Conservation (phyloP, 2,329 filamentous ascomycete genomes). For the Tolypocladium album region DNA sequence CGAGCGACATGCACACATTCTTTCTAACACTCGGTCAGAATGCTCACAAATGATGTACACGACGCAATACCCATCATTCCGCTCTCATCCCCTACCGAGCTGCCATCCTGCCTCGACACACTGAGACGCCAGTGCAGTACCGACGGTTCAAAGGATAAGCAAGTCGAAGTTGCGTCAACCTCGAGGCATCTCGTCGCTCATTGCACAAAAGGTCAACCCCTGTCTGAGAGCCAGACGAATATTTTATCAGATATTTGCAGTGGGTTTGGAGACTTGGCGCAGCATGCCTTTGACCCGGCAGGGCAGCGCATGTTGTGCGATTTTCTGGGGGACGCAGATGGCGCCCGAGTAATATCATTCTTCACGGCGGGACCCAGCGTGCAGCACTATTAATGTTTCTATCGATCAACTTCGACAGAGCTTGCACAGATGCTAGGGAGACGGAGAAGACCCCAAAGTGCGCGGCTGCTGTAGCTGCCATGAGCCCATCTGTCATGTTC, state of each 20-base stretch:
- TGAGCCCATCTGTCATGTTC: no score
- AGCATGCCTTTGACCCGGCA: conserved; percentile 7
- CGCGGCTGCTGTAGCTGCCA: neutral
- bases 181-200: conserved; percentile 7
- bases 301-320: conserved; percentile 11
- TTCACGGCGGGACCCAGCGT: conserved; percentile 11
- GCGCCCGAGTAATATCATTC: conserved; percentile 17
- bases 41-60: conserved; percentile 16
- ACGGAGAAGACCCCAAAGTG: neutral
- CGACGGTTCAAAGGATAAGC: neutral
- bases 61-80: conserved; percentile 30
- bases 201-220: conserved; percentile 16
- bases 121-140: conserved; percentile 19
- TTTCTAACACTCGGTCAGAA: conserved; percentile 12
- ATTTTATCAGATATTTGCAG: conserved; percentile 17
- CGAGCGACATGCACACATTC: neutral
- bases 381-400: neutral
- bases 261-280: conserved; percentile 15
- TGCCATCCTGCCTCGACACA: conserved; percentile 25
- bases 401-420: neutral
- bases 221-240: conserved; percentile 14
- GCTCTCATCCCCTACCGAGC: conserved; percentile 20
- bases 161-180: neutral
- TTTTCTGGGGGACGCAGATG: conserved; percentile 18
- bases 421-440: neutral